Percentiles rank a stretch among this genome's conserved stretches.
Evolutionary conservation across 208 protist genomes (phyloP).

Genomic region (Crithidia bombi): DNA sequence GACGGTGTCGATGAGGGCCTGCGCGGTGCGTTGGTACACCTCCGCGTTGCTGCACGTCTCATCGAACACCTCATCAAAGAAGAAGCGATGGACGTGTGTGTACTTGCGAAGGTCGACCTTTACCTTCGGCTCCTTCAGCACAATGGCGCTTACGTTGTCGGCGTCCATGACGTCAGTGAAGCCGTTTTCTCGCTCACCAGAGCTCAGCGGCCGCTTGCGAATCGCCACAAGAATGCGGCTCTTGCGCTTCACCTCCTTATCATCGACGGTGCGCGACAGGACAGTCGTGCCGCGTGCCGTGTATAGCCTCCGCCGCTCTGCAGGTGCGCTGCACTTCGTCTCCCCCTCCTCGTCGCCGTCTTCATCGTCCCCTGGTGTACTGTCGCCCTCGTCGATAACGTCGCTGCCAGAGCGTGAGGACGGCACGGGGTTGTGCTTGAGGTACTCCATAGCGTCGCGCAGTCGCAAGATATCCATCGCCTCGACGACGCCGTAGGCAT

Average conservation of each 20-base stretch:
- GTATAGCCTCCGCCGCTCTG: conserved; percentile 41
- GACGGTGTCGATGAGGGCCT: conserved; percentile 63
- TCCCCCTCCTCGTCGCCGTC: conserved; percentile 18
- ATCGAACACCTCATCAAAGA: conserved; percentile 96
- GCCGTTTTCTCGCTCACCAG: conserved; percentile 54
- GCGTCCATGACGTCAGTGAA: conserved; percentile 83
- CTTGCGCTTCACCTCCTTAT: conserved; percentile 47
- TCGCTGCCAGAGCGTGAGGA: conserved; percentile 46
- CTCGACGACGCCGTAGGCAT: conserved; percentile 39
- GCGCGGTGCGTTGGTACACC: conserved; percentile 90
- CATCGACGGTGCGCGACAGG: conserved; percentile 40
- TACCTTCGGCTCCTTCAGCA: conserved; percentile 87
- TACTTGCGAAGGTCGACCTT: conserved; percentile 96
- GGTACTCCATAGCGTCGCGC: conserved; percentile 46
- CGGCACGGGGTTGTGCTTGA: conserved; percentile 28
- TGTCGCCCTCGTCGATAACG: conserved; percentile 35
- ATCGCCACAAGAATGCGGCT: conserved; percentile 89
- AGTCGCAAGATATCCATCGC: conserved; percentile 41
- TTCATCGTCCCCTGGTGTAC: conserved; percentile 24
- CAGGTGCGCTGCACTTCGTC: too few relatives aligned
- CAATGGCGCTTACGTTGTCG: conserved; percentile 70
- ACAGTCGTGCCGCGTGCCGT: conserved; percentile 68
- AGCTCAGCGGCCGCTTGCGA: conserved; percentile 91
- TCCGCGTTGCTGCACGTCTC: conserved; percentile 85
- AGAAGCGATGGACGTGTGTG: conserved; percentile 95